phyloP scores from a whole-genome alignment of 495 filamentous ascomycete species.

The Penicillium coffeae region DNA sequence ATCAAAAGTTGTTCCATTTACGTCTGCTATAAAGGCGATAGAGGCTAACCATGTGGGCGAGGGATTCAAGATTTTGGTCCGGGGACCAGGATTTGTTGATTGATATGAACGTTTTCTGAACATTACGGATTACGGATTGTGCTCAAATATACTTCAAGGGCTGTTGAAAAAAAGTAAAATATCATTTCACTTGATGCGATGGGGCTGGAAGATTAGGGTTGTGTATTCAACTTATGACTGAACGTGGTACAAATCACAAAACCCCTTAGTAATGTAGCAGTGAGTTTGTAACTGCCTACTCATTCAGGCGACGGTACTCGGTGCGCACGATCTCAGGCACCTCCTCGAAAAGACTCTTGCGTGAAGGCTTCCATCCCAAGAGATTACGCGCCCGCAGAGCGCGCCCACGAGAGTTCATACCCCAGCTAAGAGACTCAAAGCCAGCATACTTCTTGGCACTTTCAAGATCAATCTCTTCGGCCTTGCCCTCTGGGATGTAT shows the following conservation, averaged over 20 bases:
- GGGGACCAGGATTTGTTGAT: too few species aligned
- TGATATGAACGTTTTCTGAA: too few species aligned
- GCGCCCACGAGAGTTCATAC: constrained; percentile 55
- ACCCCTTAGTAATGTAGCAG: too few species aligned
- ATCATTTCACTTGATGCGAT: too few species aligned
- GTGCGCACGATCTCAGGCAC: constrained; percentile 43
- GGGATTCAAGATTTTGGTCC: constrained; percentile 83
- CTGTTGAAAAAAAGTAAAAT: too few species aligned
- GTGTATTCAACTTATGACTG: too few species aligned
- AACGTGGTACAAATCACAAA: too few species aligned
- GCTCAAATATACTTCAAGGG: too few species aligned
- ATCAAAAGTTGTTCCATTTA: constrained; percentile 64
- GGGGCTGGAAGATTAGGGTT: too few species aligned
- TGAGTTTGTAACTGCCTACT: too few species aligned
- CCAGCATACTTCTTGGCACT: constrained; percentile 28
- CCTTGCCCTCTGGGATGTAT: constrained; percentile 50
- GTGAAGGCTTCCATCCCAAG: constrained; percentile 57
- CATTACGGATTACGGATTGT: too few species aligned
- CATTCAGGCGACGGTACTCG: constrained; percentile 17
- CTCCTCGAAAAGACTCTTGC: constrained; percentile 45
- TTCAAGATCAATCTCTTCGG: constrained; percentile 30
- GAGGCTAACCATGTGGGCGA: constrained; percentile 69
- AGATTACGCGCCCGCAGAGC: constrained; percentile 55
- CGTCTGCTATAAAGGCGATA: constrained; percentile 73
- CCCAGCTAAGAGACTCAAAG: constrained; percentile 42